phyloP scores from a whole-genome alignment of 306 rosid genomes.

The Neltuma alba region DNA sequence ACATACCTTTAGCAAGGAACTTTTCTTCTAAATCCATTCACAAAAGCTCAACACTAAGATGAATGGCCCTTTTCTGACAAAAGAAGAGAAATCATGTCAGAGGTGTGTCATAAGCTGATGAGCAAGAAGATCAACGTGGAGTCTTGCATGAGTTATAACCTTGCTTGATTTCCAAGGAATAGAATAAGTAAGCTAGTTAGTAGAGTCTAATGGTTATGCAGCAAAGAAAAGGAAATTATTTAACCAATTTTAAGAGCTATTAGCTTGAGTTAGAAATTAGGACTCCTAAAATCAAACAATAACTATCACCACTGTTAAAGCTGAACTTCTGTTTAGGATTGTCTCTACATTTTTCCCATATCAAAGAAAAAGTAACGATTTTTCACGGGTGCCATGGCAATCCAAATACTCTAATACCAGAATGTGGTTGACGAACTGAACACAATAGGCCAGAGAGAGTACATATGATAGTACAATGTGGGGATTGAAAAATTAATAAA shows the following conservation, averaged over 20 bases:
- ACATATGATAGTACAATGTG: slow-evolving; percentile 20
- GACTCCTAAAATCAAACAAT: slow-evolving; percentile 5
- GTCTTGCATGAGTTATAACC: slow-evolving; percentile 6
- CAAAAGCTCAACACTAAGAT: slow-evolving; percentile 27
- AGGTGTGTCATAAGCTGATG: neutral
- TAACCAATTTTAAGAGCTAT: neutral
- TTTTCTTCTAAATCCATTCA: slow-evolving; percentile 75
- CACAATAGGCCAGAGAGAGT: neutral
- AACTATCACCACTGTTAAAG: slow-evolving; percentile 8
- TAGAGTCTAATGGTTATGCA: slow-evolving; percentile 8
- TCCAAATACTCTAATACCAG: slow-evolving; percentile 27
- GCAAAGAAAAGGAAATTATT: slow-evolving; percentile 19
- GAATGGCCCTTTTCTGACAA: slow-evolving; percentile 48
- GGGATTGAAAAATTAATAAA: neutral
- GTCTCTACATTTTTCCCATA: neutral
- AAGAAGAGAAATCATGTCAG: slow-evolving; percentile 19
- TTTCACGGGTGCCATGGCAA: neutral
- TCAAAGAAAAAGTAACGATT: neutral
- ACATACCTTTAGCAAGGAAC: slow-evolving; percentile 65
- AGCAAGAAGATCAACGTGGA: slow-evolving; percentile 5
- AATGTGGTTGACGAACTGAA: slow-evolving; percentile 42
- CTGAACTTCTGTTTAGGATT: neutral
- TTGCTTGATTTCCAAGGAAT: neutral
- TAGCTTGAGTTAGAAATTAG: slow-evolving; percentile 20
- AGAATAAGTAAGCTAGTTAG: neutral